phyloP scores from a whole-genome alignment of 768 basidiomycete species.

The Trametes cingulata region DNA sequence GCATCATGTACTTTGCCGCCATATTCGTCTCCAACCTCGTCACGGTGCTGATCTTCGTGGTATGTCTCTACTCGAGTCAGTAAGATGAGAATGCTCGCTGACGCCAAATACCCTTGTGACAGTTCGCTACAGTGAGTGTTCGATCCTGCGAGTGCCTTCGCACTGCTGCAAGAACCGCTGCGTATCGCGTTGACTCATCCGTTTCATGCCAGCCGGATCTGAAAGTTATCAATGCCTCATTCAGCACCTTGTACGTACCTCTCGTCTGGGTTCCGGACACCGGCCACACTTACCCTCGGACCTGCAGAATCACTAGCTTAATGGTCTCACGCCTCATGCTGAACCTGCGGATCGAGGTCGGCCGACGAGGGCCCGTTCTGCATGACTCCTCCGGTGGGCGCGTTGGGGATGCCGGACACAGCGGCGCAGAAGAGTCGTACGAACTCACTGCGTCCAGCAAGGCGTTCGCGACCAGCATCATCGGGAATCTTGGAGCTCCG shows the following conservation, averaged over 20 bases:
- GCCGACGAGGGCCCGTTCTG: constrained; percentile 14
- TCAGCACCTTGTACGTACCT: constrained; percentile 28
- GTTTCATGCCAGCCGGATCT: constrained; percentile 27
- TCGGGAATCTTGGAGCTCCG: constrained; percentile 25
- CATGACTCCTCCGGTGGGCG: not conserved
- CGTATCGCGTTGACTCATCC: not conserved
- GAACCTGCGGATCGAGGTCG: constrained; percentile 21
- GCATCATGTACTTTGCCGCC: constrained; percentile 30
- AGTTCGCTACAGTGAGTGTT: constrained; percentile 20
- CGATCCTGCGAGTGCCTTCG: constrained; percentile 11
- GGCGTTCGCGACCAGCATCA: constrained; percentile 19
- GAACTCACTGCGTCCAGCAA: constrained; percentile 2
- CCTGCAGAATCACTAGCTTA: constrained; percentile 21
- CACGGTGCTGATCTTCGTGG: constrained; percentile 27
- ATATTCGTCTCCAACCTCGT: constrained; percentile 29
- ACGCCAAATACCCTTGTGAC: not conserved
- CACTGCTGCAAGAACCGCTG: not conserved
- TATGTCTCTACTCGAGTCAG: no score
- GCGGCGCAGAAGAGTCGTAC: constrained; percentile 10
- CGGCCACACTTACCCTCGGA: not conserved
- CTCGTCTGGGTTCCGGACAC: no score
- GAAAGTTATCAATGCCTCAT: constrained; percentile 31
- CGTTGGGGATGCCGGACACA: not conserved
- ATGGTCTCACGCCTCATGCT: constrained; percentile 29
- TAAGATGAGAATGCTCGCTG: no score